Base-by-base conservation (phyloP, 1,284 basidiomycete species). In the Polyporus tsugae region DNA sequence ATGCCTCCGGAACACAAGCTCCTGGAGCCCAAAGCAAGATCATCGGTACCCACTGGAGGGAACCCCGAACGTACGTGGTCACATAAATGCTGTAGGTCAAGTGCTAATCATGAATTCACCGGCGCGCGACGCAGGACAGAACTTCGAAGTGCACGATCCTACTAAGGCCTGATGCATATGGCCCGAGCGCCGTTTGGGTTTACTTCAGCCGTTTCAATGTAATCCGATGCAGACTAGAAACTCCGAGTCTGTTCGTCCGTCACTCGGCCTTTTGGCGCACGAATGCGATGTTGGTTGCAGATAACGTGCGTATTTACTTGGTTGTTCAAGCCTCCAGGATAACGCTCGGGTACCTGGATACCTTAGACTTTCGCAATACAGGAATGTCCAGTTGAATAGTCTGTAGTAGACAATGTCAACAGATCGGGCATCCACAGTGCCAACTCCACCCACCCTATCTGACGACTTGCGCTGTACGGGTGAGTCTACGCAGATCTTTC, bases 401-500 rank as follows among this genome's bases (percentile, higher is more conserved):
- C 39, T 29, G 29, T 1, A 29, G 2, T 13, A 39, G 39, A 1
- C 9, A 4, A 39, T 39, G 9, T 39, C 13, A 29, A 29, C 9
- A 10, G 9, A 13, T 10, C 4, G 39, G 57, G 61, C 66, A 52
- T 38, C 65, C 64, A 60, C 44, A 60, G 69, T 62, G 57, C 4
- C n/a, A 53, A 61, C 69, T 65, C 66, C 69, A 70, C 42, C 49
- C 19, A 41, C 39, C 42, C 44, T 6, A 64, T 68, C 69, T 64
- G 70, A 65, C 66, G 67, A 71, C 62, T 49, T 44, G 62, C 36
- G 62, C 22, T 53, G 49, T 53, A 29, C 29, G 29, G 29, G 29
- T 29, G 29, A 29, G 29, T 29, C 29, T 2, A 29, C 60, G 60
- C 57, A 38, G 10, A 33, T 53, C 35, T 49, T 60, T 52, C 65